phyloP scores from a whole-genome alignment of 345 rosid species.

The Melastoma malabathricum region DNA sequence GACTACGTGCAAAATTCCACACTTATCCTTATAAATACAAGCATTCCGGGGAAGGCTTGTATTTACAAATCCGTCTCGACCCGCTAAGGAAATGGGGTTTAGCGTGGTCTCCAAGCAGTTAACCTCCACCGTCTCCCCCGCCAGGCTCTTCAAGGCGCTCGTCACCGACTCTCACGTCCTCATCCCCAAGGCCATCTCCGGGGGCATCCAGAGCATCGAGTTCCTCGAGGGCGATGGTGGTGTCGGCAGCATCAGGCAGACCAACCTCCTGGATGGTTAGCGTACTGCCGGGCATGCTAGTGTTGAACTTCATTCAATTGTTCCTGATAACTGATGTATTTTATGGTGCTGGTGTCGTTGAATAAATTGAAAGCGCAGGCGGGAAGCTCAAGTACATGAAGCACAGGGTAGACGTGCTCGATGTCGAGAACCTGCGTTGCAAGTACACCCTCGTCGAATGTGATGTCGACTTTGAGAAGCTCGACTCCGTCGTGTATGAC shows the following conservation, averaged over 20 bases:
- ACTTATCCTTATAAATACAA: too few relatives aligned
- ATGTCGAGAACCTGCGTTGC: background rate
- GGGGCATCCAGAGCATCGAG: slow-evolving; percentile 13
- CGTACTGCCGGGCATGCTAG: background rate
- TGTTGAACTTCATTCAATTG: too few relatives aligned
- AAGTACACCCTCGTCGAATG: slow-evolving; percentile 7
- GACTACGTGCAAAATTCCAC: too few relatives aligned
- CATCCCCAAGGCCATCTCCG: slow-evolving; percentile 17
- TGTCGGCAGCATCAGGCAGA: slow-evolving; percentile 19
- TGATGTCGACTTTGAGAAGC: background rate
- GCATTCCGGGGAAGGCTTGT: too few relatives aligned
- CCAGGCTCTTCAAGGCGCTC: slow-evolving; percentile 6
- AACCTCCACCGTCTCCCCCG: background rate
- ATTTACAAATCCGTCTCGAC: too few relatives aligned
- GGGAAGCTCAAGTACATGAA: slow-evolving; percentile 4
- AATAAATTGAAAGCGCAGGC: background rate
- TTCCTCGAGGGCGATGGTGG: slow-evolving; percentile 28
- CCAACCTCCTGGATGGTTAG: slow-evolving; percentile 5
- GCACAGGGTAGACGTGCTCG: slow-evolving; percentile 4
- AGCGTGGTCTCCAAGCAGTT: background rate
- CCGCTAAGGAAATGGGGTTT: too few relatives aligned
- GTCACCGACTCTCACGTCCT: background rate
- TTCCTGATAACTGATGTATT: too few relatives aligned
- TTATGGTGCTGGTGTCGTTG: too few relatives aligned
- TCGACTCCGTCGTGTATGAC: slow-evolving; percentile 1